These are phyloP conservation scores for Coemansia sp. DNA, from an alignment of 192 early-diverging fungal species.

Conservation along the genomic window DNA sequence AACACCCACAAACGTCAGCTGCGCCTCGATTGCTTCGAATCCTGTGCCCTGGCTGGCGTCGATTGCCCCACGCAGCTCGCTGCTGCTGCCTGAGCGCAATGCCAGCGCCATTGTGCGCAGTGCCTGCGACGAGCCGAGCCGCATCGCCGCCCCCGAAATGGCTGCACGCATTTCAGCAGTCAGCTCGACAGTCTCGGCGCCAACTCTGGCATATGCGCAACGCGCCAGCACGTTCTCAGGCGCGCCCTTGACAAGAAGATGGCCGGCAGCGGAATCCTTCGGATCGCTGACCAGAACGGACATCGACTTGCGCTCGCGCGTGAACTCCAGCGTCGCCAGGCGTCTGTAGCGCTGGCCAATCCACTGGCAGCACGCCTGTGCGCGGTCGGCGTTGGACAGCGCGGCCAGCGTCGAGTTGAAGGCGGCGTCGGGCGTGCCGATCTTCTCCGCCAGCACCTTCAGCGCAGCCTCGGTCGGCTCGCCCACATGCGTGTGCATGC, in stretches of 20 bases:
- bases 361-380: slow-evolving; percentile 74
- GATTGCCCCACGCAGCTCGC: slow-evolving; percentile 28
- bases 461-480: slow-evolving; percentile 99
- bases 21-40: slow-evolving; percentile 73
- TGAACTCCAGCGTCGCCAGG: slow-evolving; percentile 82
- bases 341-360: slow-evolving; percentile 63
- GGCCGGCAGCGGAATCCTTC: neutral
- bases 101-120: slow-evolving; percentile 93
- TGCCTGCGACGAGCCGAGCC: slow-evolving; percentile 73
- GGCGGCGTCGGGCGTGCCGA: slow-evolving; percentile 70
- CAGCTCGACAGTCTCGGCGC: slow-evolving; percentile 57
- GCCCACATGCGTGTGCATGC: slow-evolving; percentile 76
- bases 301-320: slow-evolving; percentile 98
- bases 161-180: slow-evolving; percentile 61
- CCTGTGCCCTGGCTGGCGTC: slow-evolving; percentile 52
- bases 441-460: slow-evolving; percentile 89
- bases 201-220: slow-evolving; percentile 59
- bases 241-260: slow-evolving; percentile 91
- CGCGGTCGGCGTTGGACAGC: slow-evolving; percentile 59
- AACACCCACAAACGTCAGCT: slow-evolving; percentile 93
- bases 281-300: slow-evolving; percentile 71
- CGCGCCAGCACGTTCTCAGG: slow-evolving; percentile 90
- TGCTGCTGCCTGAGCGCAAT: slow-evolving; percentile 55
- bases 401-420: slow-evolving; percentile 63
- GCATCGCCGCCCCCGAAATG: slow-evolving; percentile 65